Percentiles rank a stretch among this genome's conserved stretches.
These are phyloP conservation scores for Eucalyptus cloeziana DNA, from an alignment of 345 rosid genomes.

Conservation along the genomic window DNA sequence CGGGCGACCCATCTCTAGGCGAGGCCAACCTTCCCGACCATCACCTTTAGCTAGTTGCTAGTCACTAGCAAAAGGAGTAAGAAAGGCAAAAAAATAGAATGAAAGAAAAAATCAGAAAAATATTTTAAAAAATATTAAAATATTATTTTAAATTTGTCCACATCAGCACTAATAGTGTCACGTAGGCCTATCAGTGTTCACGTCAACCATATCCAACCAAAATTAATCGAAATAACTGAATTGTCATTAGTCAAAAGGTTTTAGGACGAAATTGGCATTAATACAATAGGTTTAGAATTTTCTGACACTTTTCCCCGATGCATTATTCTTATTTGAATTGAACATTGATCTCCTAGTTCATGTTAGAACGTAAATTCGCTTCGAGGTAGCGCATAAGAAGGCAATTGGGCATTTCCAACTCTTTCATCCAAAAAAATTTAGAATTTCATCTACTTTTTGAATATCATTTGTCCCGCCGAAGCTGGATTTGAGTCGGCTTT, in stretches of 20 bases:
- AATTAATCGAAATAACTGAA: too few relatives aligned
- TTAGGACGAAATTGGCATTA: not conserved
- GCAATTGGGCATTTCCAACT: not conserved
- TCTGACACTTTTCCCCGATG: too few relatives aligned
- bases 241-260: not conserved
- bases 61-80: not conserved
- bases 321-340: not conserved
- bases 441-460: not conserved
- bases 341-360: not conserved
- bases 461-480: not conserved
- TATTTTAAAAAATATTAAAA: too few relatives aligned
- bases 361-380: not conserved
- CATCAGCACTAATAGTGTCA: accelerated
- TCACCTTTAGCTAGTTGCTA: not conserved
- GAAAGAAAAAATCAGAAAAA: too few relatives aligned
- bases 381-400: not conserved
- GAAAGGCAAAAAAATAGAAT: too few relatives aligned
- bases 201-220: too few relatives aligned
- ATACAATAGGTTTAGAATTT: too few relatives aligned
- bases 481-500: not conserved
- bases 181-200: accelerated
- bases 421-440: not conserved
- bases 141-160: too few relatives aligned
- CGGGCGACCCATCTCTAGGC: too few relatives aligned
- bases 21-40: too few relatives aligned